phyloP scores from a whole-genome alignment of 768 basidiomycete species.

The Obba rivulosa region DNA sequence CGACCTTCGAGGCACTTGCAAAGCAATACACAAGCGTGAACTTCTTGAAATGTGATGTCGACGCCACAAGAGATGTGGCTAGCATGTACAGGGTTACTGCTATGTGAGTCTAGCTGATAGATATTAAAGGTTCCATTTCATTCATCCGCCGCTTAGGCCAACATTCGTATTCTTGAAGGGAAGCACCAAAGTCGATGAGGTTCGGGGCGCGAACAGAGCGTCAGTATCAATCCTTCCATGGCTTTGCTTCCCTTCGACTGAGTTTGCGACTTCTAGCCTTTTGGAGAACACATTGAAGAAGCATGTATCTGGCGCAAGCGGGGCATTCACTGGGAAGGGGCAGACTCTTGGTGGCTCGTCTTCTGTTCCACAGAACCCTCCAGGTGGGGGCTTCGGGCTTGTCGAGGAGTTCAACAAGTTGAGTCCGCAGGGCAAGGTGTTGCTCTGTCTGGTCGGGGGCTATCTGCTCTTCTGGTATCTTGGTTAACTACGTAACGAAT shows the following conservation, averaged over 20 bases:
- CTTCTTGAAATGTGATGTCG: slow-evolving; percentile 83
- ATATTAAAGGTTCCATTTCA: not conserved
- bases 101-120: slow-evolving; percentile 45
- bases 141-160: slow-evolving; percentile 45
- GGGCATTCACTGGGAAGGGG: slow-evolving; percentile 66
- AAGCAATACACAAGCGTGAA: slow-evolving; percentile 66
- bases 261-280: slow-evolving; percentile 39
- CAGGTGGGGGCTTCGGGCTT: slow-evolving; percentile 29
- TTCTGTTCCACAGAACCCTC: slow-evolving; percentile 28
- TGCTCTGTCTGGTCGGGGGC: slow-evolving; percentile 56
- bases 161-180: slow-evolving; percentile 79
- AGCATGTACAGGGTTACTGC: slow-evolving; percentile 57
- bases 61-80: slow-evolving; percentile 66
- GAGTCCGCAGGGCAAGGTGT: slow-evolving; percentile 62
- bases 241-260: slow-evolving; percentile 2
- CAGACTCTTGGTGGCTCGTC: slow-evolving; percentile 59
- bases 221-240: slow-evolving; percentile 28
- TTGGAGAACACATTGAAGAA: slow-evolving; percentile 55
- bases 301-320: slow-evolving; percentile 39
- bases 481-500: slow-evolving; percentile 15
- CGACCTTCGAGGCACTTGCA: slow-evolving; percentile 63
- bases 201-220: slow-evolving; percentile 67
- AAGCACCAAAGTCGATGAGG: slow-evolving; percentile 57
- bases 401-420: slow-evolving; percentile 40
- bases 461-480: slow-evolving; percentile 54